Evolutionary conservation across 73 alveolate genomes (phyloP).

Genomic region (Diophrys sp.): DNA sequence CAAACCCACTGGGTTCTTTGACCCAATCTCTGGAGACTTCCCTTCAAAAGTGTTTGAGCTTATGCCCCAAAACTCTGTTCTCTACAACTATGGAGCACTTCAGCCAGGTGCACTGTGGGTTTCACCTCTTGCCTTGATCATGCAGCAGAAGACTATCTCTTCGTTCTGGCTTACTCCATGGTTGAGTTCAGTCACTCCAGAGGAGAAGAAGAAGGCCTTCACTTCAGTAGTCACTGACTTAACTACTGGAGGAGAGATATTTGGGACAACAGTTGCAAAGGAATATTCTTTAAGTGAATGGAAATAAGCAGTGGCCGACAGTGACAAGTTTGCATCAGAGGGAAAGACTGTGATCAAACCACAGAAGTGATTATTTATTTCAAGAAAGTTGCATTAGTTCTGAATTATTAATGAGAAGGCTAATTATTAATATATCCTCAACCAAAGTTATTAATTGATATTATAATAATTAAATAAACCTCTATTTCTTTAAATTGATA

Average conservation of each 20-base stretch:
- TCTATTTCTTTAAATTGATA: no score
- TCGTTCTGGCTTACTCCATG: slow-evolving; percentile 36
- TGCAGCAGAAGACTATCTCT: slow-evolving; percentile 24
- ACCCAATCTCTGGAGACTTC: slow-evolving; percentile 67
- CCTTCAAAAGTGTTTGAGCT: slow-evolving; percentile 50
- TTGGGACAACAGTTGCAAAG: slow-evolving; percentile 38
- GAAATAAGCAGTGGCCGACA: slow-evolving; percentile 16
- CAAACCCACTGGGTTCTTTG: slow-evolving; percentile 65
- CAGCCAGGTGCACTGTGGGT: slow-evolving; percentile 8
- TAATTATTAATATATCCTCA: no score
- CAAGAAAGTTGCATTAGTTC: background rate
- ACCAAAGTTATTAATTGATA: no score
- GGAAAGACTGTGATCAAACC: slow-evolving; percentile 35
- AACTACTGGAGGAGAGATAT: slow-evolving; percentile 49
- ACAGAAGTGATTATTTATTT: background rate
- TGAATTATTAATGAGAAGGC: no score
- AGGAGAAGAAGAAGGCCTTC: slow-evolving; percentile 14
- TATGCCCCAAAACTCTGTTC: slow-evolving; percentile 52
- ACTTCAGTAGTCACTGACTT: slow-evolving; percentile 27
- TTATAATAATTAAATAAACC: no score
- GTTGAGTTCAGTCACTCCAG: slow-evolving; percentile 14
- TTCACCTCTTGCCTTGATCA: slow-evolving; percentile 18
- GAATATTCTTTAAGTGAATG: slow-evolving; percentile 28
- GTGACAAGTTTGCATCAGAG: slow-evolving; percentile 30
- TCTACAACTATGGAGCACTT: slow-evolving; percentile 63